These are phyloP conservation scores for Neofusicoccum cordaticola DNA, from an alignment of 2,329 filamentous ascomycete genomes.

Conservation along the genomic window DNA sequence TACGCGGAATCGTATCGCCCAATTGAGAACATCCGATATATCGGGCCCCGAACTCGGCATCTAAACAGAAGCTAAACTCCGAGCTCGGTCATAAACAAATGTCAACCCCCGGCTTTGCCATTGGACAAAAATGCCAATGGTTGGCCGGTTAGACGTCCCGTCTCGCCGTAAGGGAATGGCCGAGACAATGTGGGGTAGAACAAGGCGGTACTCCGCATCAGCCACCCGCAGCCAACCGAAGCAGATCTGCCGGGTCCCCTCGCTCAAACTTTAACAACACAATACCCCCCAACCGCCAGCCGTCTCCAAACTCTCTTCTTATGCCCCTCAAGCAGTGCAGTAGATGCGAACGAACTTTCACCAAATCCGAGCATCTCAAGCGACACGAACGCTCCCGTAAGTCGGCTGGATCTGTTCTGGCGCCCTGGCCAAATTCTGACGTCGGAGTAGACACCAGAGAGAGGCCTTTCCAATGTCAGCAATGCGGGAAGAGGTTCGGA, in stretches of 20 bases:
- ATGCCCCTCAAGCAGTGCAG: conserved; percentile 41
- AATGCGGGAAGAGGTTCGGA: conserved; percentile 55
- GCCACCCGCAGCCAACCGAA: not conserved
- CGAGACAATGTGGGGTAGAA: not conserved
- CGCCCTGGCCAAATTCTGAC: not conserved
- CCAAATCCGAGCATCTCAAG: conserved; percentile 56
- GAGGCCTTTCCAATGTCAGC: conserved; percentile 51
- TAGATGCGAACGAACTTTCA: conserved; percentile 54
- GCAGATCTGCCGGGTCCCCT: not conserved
- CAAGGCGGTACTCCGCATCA: not conserved
- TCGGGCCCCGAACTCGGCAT: too few relatives aligned
- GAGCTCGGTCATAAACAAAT: too few relatives aligned
- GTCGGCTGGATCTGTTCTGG: not conserved
- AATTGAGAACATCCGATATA: too few relatives aligned
- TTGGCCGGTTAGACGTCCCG: too few relatives aligned
- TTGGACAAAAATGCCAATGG: too few relatives aligned
- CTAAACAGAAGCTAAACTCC: too few relatives aligned
- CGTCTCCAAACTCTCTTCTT: not conserved
- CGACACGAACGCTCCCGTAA: conserved; percentile 54
- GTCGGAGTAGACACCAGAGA: not conserved
- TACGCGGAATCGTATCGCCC: too few relatives aligned
- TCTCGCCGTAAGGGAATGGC: not conserved
- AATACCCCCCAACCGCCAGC: too few relatives aligned
- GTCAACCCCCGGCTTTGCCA: too few relatives aligned
- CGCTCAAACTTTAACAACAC: not conserved